These are phyloP conservation scores for Talaromyces verruculosus DNA, from an alignment of 2,329 filamentous ascomycete species.

Conservation along the genomic window DNA sequence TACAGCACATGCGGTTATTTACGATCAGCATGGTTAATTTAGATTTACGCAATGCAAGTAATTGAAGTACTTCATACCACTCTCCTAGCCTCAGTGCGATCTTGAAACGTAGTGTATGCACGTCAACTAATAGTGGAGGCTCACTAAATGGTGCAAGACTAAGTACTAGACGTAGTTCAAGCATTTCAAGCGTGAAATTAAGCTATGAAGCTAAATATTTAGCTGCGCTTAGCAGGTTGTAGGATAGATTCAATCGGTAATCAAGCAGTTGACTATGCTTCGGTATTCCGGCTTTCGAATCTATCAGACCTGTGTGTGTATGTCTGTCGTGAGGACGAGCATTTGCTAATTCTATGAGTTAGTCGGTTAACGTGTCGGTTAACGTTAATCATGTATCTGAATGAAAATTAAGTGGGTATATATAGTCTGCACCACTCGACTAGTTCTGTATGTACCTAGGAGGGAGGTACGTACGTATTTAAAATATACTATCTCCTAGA, in stretches of 20 bases:
- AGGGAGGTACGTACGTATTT: not conserved
- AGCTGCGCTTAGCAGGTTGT: not conserved
- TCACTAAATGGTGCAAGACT: not conserved
- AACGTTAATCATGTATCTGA: not conserved
- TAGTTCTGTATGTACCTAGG: not conserved
- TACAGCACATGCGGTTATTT: constrained; percentile 23
- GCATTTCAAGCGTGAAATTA: not conserved
- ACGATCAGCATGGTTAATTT: constrained; percentile 22
- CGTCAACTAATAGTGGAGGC: not conserved
- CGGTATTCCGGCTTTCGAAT: not conserved
- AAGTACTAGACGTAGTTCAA: not conserved
- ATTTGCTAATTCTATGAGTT: not conserved
- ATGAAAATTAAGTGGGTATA: not conserved
- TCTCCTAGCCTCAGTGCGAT: not conserved
- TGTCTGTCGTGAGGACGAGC: not conserved
- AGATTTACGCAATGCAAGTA: constrained; percentile 19
- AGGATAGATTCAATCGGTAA: not conserved
- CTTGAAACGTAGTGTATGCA: not conserved
- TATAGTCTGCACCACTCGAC: constrained; percentile 12
- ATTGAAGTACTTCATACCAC: not conserved
- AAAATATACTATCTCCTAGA: constrained; percentile 25
- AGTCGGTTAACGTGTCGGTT: not conserved
- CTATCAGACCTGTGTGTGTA: not conserved
- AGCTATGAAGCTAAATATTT: not conserved
- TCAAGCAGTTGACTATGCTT: not conserved